Evolutionary conservation across 1,284 basidiomycete species (phyloP), one percentile per base, ranked within the genome.

Genomic region (Sanghuangporus baumii): DNA sequence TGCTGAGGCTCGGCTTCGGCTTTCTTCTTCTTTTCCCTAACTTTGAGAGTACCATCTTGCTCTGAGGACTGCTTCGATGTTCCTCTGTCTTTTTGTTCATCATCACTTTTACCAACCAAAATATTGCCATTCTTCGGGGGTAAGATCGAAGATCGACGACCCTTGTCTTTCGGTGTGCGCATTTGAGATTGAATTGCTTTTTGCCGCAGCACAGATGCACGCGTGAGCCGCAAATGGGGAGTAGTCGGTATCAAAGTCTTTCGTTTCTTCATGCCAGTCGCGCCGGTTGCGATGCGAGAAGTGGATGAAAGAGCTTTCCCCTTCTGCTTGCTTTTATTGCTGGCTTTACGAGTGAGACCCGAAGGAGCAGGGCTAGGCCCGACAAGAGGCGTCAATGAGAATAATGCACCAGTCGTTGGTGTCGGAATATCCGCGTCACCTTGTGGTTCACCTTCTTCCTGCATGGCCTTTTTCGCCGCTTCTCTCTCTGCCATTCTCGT

Each of bases 161-260:
- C 16, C 11, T 52, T 26, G 14, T 54, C 52, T 34, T 37, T 50
- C 9, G 59, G 38, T 18, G 59, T 52, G 26, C 59, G 47, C 48
- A 52, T 52, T 26, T 54, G 47, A 37, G 36, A 5, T 11, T 60
- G 59, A 4, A 60, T 52, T 38, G 47, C 59, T n/a, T 62, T 62
- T 31, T 62, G 61, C 11, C 61, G 61, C 14, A 64, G 58, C 9
- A 60, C 57, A n/a, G 52, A 41, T n/a, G 62, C 62, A 18, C 62
- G 52, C 4, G 62, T 64, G 46, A 60, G 50, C 6, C 58, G 62
- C 54, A 59, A 60, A 23, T 55, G 62, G 18, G 62, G 62, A 6
- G 62, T 63, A 12, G 20, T 0, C 11, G 57, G 20, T 7, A 38
- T 34, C 34, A 54, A 54, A n/a, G 36, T 47, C 57, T 37, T 58